A percentile compares a stretch with the other conserved stretches of the same genome.
Conservation (phyloP, 805 yeast species). For the Pichia phayaonensis region DNA sequence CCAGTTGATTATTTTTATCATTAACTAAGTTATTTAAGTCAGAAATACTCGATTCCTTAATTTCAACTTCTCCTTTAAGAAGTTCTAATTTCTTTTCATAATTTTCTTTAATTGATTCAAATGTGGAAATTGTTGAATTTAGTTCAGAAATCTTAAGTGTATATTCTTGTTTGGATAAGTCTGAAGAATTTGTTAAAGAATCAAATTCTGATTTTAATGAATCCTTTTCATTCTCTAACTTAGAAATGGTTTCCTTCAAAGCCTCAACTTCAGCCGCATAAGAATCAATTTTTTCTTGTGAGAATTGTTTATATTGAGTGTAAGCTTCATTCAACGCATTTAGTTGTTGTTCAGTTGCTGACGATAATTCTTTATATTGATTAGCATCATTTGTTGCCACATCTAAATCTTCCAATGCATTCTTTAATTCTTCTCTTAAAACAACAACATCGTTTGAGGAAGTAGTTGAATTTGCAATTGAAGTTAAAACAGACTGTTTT, state of each 20-base stretch:
- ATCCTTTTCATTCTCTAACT: conserved; percentile 11
- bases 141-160: conserved; percentile 19
- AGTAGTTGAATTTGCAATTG: conserved; percentile 16
- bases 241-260: conserved; percentile 9
- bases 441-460: conserved; percentile 18
- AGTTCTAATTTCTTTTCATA: conserved; percentile 26
- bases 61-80: conserved; percentile 26
- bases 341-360: conserved; percentile 61
- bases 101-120: conserved; percentile 21
- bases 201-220: conserved; percentile 12
- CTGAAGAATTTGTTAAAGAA: conserved; percentile 9
- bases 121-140: conserved; percentile 17
- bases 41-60: conserved; percentile 17
- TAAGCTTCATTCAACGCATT: conserved; percentile 45
- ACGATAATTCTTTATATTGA: conserved; percentile 57
- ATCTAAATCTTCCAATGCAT: conserved; percentile 45
- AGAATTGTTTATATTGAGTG: conserved; percentile 35
- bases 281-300: conserved; percentile 16
- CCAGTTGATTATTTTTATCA: conserved; percentile 21
- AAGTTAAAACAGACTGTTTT: conserved; percentile 23
- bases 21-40: conserved; percentile 17
- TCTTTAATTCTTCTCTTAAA: conserved; percentile 27
- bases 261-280: conserved; percentile 11
- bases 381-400: conserved; percentile 49
- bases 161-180: conserved; percentile 7